Base-by-base conservation (phyloP, 2,329 filamentous ascomycete species). In the Karstenula rhodostoma region DNA sequence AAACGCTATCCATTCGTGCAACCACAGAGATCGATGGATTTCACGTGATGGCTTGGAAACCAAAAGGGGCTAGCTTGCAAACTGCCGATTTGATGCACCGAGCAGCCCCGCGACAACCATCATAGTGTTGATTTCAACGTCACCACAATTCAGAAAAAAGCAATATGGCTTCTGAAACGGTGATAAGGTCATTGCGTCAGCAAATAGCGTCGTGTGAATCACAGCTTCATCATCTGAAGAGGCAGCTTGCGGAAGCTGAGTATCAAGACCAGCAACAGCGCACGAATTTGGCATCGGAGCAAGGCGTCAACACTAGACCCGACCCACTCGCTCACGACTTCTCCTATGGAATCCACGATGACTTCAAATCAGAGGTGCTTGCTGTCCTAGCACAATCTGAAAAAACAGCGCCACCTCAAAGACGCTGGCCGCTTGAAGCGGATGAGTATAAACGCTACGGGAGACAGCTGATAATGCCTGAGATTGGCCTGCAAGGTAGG, bases 391-490 rank as follows among this genome's bases (percentile, higher is more conserved):
- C 70, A 1, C 70, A 75, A 12, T 55, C 58, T 25, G 55, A 63
- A 44, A 60, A 58, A 13, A 60, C 56, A 19, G 12, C 55, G 33
- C 57, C 60, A 4, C 48, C 58, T n/a, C 44, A 46, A 22, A 63
- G 54, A 49, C 66, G 58, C 61, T 94, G 92, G 90, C 92, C 91
- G 0, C 82, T 97, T 2, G 77, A 80, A 4, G 80, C 83, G 17
- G 86, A 90, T 5, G 93, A 97, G 69, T 97, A 97, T 76, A 87
- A 87, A 65, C 86, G 94, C 62, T 98, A 98, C 80, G 93, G 92
- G 8, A 85, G 94, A 42, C 94, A 97, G 79, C 89, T 98, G 81
- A 94, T 98, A 65, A 87, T 97, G 61, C 90, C 93, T 0, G 87
- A 90, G 59, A 83, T 97, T 62, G 93, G 94, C 0, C 81, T 96